phyloP scores from a whole-genome alignment of 2,329 filamentous ascomycete genomes.

The Apiospora phragmitis region DNA sequence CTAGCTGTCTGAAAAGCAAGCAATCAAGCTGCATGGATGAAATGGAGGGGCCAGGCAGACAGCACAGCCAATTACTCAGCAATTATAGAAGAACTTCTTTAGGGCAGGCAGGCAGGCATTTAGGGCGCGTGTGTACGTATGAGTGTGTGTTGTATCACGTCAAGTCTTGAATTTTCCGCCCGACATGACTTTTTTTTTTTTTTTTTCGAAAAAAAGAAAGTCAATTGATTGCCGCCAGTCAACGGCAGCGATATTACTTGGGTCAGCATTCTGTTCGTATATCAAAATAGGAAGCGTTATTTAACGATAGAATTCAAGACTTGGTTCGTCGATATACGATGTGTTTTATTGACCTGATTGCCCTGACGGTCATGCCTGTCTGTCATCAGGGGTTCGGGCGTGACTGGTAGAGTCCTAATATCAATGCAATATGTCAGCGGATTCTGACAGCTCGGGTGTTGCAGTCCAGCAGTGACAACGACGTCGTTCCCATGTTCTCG shows the following conservation, averaged over 20 bases:
- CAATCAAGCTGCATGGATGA: neutral
- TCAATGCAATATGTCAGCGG: neutral
- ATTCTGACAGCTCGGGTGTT: neutral
- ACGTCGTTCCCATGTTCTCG: neutral
- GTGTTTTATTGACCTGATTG: neutral
- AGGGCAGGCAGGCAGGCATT: neutral
- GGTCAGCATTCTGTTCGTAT: neutral
- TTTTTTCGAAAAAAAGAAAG: neutral
- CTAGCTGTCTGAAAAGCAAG: neutral
- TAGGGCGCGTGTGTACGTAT: neutral
- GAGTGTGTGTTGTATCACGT: neutral
- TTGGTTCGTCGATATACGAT: neutral
- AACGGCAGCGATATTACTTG: neutral
- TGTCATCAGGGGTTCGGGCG: neutral
- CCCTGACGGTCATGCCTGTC: neutral
- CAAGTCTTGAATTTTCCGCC: neutral
- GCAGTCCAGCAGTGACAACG: neutral
- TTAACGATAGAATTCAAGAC: neutral
- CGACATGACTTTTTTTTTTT: neutral
- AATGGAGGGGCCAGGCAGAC: conserved; percentile 5
- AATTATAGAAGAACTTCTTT: neutral
- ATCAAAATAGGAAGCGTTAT: neutral
- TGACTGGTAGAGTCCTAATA: neutral
- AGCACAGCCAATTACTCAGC: neutral
- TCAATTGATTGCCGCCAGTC: neutral